Evolutionary conservation across 164 flowering plant genomes (phyloP).

Genomic region (Tinospora cordifolia): DNA sequence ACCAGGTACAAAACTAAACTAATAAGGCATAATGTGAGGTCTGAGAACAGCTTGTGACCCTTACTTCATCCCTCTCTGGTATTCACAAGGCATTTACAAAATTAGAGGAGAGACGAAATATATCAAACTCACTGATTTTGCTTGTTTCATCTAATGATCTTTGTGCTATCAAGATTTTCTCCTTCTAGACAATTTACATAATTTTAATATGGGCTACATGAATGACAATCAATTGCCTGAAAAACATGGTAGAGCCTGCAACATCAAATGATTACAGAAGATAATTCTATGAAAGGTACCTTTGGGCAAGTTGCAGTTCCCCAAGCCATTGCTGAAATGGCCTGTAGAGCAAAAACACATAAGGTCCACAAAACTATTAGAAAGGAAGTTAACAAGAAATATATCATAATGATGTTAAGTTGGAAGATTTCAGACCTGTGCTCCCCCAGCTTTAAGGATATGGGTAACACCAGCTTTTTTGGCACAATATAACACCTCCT

Average conservation of each 20-base stretch:
- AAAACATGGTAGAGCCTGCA: background rate
- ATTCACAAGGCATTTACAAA: too few relatives aligned
- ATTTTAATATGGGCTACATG: background rate
- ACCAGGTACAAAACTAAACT: too few relatives aligned
- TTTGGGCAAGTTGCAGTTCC: constrained; percentile 95
- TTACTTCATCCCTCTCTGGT: too few relatives aligned
- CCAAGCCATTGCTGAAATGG: constrained; percentile 99
- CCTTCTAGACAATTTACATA: too few relatives aligned
- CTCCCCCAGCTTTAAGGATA: constrained; percentile 97
- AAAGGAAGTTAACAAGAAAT: background rate
- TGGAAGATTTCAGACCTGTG: constrained; percentile 56
- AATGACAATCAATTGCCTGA: background rate
- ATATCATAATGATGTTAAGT: background rate
- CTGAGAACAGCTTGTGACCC: too few relatives aligned
- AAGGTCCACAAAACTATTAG: constrained; percentile 1
- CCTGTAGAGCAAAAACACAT: constrained; percentile 34
- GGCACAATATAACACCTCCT: constrained; percentile 98
- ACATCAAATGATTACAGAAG: background rate
- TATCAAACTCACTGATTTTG: too few relatives aligned
- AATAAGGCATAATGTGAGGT: too few relatives aligned
- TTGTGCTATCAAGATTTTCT: too few relatives aligned
- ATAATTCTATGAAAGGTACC: constrained; percentile 32
- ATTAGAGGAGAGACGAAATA: too few relatives aligned
- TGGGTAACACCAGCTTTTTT: constrained; percentile 99
- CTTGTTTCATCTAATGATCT: too few relatives aligned